Base-by-base conservation (phyloP, 1,284 basidiomycete genomes). In the Retiboletus flavoniger region DNA sequence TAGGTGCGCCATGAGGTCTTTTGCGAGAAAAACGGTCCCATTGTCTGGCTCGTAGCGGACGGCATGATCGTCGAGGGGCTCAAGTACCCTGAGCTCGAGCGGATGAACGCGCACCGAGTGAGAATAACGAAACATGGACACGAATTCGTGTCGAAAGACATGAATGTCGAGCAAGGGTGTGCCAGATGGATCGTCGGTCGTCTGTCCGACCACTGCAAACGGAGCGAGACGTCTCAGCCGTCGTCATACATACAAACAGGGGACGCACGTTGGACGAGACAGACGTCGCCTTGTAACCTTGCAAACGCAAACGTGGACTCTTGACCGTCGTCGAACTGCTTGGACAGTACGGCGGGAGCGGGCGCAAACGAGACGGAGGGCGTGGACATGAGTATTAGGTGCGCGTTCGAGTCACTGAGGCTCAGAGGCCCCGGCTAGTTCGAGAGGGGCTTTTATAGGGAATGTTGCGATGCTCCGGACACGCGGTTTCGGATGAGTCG, bases 11-110 rank as follows among this genome's bases (percentile, higher is more conserved):
- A 85, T 78, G 36, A 83, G 73, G 54, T 82, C 77, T 57, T 76
- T 78, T 10, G 84, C 79, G 43, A 87, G 73, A 65, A 84, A 86
- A 28, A 86, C 83, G 10, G 78, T 83, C 55, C 77, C 84, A 54
- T 74, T 80, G 35, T 86, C 83, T 60, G 81, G 79, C 61, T 87
- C 84, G 59, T 85, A 84, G 26, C 75, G 75, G 43, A 78, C 73
- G 46, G 74, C 67, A 29, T 68, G 67, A 19, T 79, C 78, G 49
- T 79, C 76, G 47, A 86, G 78, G 28, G 72, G 64, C 65, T 84
- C 80, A 46, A 85, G 70, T 58, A 86, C 76, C 59, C 72, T 74
- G 28, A 87, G 73, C 60, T 87, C 81, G 11, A 74, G 59, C 4
- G 80, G 78, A 55, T 80, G 77, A 1, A 83, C 58, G 1, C 75